Percentiles rank a stretch among this genome's conserved stretches.
Evolutionary conservation across 1,139 yeast genomes (phyloP).

Genomic region (Kazachstania sp.): DNA sequence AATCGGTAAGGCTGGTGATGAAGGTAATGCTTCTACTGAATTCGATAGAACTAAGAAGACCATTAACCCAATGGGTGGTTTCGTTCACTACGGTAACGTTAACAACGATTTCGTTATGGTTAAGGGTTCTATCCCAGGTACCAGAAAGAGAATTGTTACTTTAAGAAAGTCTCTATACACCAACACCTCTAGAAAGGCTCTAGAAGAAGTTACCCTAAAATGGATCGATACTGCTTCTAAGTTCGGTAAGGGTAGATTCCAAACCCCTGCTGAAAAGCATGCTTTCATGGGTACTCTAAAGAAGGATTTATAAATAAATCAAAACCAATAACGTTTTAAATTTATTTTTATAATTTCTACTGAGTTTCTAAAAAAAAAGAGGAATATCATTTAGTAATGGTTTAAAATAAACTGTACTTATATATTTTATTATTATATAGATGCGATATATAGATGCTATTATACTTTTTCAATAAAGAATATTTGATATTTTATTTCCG

Average conservation of each 20-base stretch:
- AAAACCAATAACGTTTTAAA: background rate
- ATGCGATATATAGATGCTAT: background rate
- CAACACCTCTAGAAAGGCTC: conserved; percentile 96
- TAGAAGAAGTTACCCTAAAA: conserved; percentile 93
- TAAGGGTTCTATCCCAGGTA: conserved; percentile 99
- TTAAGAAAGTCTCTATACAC: conserved; percentile 97
- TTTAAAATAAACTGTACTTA: background rate
- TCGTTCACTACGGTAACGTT: conserved; percentile 97
- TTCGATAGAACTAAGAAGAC: conserved; percentile 99
- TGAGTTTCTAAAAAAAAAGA: background rate
- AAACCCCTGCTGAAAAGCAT: conserved; percentile 99
- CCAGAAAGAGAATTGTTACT: conserved; percentile 98
- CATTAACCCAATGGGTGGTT: conserved; percentile 99
- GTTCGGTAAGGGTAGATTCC: conserved; percentile 99
- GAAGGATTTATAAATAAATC: conserved; percentile 56
- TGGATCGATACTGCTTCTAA: conserved; percentile 99
- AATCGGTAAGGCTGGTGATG: conserved; percentile 95
- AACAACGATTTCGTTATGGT: conserved; percentile 95
- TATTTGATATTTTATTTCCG: background rate
- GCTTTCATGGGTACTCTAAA: conserved; percentile 99
- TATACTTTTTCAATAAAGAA: background rate
- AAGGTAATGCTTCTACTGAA: conserved; percentile 89
- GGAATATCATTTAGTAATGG: conserved; percentile 1
- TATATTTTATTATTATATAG: background rate
- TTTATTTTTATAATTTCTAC: background rate